Evolutionary conservation across 305 asterid species (phyloP).

Genomic region (Solanum chacoense): DNA sequence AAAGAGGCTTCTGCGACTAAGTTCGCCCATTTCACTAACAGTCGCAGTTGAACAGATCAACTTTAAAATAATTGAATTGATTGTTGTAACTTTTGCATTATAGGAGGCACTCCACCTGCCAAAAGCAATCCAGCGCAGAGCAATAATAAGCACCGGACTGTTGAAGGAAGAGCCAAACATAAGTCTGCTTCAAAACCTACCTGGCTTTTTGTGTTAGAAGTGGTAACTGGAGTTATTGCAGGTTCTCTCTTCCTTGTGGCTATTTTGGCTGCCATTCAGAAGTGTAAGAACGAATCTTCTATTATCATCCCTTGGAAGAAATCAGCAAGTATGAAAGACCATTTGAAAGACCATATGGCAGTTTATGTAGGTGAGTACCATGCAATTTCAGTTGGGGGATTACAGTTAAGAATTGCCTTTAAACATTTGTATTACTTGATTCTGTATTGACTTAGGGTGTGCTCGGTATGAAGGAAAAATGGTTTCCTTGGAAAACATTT

Average conservation of each 20-base stretch:
- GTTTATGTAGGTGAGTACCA: conserved; percentile 51
- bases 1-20: neutral
- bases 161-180: conserved; percentile 27
- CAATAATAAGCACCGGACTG: conserved; percentile 29
- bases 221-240: conserved; percentile 60
- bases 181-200: conserved; percentile 47
- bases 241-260: conserved; percentile 55
- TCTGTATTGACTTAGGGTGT: neutral
- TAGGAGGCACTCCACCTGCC: conserved; percentile 34
- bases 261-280: conserved; percentile 43
- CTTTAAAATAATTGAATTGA: neutral
- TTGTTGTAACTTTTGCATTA: conserved; percentile 3
- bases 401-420: neutral
- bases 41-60: neutral
- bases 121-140: conserved; percentile 28
- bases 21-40: neutral
- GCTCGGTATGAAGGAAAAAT: neutral
- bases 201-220: conserved; percentile 77
- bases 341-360: conserved; percentile 45
- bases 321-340: conserved; percentile 61
- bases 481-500: neutral
- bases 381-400: neutral
- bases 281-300: conserved; percentile 59
- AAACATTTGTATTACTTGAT: neutral
- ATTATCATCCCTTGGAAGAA: conserved; percentile 87